These are phyloP conservation scores for Fusarium nanum DNA, from an alignment of 2,329 filamentous ascomycete species.

Conservation along the genomic window DNA sequence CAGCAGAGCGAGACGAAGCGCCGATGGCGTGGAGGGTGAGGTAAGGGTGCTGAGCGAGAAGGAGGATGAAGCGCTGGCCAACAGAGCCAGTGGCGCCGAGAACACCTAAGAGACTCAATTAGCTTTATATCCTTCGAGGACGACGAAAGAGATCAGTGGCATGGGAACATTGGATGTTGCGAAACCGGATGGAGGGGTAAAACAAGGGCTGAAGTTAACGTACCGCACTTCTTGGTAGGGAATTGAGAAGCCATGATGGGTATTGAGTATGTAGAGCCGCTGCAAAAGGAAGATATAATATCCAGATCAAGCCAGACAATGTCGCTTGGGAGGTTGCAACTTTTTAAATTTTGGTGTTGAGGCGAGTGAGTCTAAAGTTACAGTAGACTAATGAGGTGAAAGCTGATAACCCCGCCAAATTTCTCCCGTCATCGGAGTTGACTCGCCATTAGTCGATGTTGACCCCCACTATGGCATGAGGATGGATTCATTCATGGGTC, in stretches of 20 bases:
- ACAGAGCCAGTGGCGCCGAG: constrained; percentile 94
- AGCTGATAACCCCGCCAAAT: constrained; percentile 45
- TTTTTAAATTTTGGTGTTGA: constrained; percentile 39
- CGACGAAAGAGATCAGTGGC: neutral
- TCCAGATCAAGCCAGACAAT: neutral
- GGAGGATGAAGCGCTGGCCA: constrained; percentile 93
- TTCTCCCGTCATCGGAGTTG: constrained; percentile 51
- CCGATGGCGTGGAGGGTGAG: constrained; percentile 90
- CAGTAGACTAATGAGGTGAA: constrained; percentile 4
- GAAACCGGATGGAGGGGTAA: constrained; percentile 24
- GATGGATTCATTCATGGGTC: constrained; percentile 25
- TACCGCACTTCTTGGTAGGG: constrained; percentile 70
- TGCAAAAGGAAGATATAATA: neutral
- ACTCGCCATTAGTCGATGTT: constrained; percentile 9
- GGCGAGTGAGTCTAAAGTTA: constrained; percentile 34
- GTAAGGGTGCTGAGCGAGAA: constrained; percentile 87
- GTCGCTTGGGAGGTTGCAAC: constrained; percentile 5
- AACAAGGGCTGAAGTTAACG: constrained; percentile 40
- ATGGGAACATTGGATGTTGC: constrained; percentile 11
- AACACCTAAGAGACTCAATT: constrained; percentile 65
- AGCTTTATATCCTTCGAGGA: constrained; percentile 5
- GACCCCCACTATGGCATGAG: constrained; percentile 31
- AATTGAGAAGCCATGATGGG: constrained; percentile 56
- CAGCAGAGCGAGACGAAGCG: constrained; percentile 87
- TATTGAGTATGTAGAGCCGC: neutral